Percentiles rank a stretch among this genome's conserved stretches.
Conservation (phyloP, 352 stramenopile species). For the Phytophthora multivora region DNA sequence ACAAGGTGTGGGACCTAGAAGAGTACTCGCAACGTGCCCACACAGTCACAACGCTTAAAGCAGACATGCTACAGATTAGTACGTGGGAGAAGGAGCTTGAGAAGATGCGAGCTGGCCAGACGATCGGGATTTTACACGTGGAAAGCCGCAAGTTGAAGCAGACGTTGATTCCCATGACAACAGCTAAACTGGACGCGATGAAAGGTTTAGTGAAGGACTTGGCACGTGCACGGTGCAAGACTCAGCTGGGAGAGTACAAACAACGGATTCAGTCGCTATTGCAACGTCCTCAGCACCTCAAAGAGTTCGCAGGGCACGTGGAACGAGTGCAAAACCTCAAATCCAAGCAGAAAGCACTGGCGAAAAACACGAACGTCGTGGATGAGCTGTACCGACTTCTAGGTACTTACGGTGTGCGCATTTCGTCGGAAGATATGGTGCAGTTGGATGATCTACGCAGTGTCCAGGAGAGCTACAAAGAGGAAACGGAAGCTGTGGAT, state of each 20-base stretch:
- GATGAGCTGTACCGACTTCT: slow-evolving; percentile 94
- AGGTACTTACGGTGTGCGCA: slow-evolving; percentile 90
- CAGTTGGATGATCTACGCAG: slow-evolving; percentile 89
- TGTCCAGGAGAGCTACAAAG: slow-evolving; percentile 88
- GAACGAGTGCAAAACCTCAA: slow-evolving; percentile 80
- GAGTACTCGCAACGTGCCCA: slow-evolving; percentile 82
- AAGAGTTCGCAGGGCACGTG: slow-evolving; percentile 92
- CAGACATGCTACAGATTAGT: slow-evolving; percentile 91
- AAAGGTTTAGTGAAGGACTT: slow-evolving; percentile 93
- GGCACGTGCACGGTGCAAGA: slow-evolving; percentile 87
- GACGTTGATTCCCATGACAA: slow-evolving; percentile 92
- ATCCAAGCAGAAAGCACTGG: slow-evolving; percentile 76
- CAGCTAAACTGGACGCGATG: slow-evolving; percentile 91
- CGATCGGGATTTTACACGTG: slow-evolving; percentile 92
- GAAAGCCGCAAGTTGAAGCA: slow-evolving; percentile 94
- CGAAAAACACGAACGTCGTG: slow-evolving; percentile 89
- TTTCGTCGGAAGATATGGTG: slow-evolving; percentile 94
- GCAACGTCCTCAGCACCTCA: slow-evolving; percentile 86
- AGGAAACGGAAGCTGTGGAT: slow-evolving; percentile 88
- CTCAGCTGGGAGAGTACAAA: slow-evolving; percentile 91
- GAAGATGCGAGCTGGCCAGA: slow-evolving; percentile 92
- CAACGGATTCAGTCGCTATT: slow-evolving; percentile 85
- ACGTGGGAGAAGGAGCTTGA: slow-evolving; percentile 95
- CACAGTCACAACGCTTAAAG: slow-evolving; percentile 86
- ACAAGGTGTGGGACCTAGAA: slow-evolving; percentile 91